These are phyloP conservation scores for Annulohypoxylon bovei DNA, from an alignment of 495 filamentous ascomycete species.

Conservation along the genomic window DNA sequence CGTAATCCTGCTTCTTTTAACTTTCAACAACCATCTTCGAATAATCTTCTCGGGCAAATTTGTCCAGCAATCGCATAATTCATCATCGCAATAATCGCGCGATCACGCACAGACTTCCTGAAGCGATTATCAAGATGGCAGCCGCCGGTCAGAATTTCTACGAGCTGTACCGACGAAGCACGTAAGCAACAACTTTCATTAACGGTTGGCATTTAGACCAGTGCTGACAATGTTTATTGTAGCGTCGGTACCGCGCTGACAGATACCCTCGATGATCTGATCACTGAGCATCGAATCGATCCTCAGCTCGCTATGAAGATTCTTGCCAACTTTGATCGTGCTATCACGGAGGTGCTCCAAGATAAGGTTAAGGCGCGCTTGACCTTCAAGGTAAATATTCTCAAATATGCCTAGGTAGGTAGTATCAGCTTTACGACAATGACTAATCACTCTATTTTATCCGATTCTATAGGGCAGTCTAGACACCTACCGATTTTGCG, in stretches of 20 bases:
- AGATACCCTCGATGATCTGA: conserved; percentile 95
- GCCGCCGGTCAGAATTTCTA: conserved; percentile 70
- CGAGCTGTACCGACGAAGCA: conserved; percentile 97
- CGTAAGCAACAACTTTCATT: conserved; percentile 64
- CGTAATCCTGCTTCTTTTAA: conserved; percentile 2
- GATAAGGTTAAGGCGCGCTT: conserved; percentile 91
- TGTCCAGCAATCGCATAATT: background rate
- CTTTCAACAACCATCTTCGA: conserved; percentile 25
- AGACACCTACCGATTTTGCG: conserved; percentile 99
- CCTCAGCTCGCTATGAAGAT: conserved; percentile 99
- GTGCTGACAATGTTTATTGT: conserved; percentile 38
- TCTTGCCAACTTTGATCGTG: conserved; percentile 88
- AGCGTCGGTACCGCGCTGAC: conserved; percentile 92
- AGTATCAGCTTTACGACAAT: background rate
- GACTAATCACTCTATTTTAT: conserved; percentile 8
- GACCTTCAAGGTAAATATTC: conserved; percentile 86
- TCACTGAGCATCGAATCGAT: conserved; percentile 91
- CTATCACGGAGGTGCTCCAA: conserved; percentile 85
- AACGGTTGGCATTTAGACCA: conserved; percentile 19
- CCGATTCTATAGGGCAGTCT: conserved; percentile 78
- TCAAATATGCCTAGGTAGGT: background rate
- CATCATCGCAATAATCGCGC: background rate
- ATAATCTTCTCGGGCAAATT: background rate
- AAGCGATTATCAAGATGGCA: conserved; percentile 37
- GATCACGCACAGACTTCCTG: background rate